phyloP scores from a whole-genome alignment of 2,329 filamentous ascomycete genomes.

The Aspergillus latus region DNA sequence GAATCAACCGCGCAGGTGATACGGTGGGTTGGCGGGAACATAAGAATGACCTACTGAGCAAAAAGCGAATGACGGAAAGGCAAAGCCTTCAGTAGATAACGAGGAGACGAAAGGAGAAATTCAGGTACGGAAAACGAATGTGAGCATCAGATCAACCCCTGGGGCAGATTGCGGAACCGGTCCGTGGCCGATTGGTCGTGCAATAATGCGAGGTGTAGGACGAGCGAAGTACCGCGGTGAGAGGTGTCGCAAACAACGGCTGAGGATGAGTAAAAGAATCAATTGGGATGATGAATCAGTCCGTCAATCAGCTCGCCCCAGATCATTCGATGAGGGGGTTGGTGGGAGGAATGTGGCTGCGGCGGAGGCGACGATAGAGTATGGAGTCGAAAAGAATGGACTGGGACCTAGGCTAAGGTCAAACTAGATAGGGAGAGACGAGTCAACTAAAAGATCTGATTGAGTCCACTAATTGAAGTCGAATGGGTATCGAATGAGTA shows the following conservation, averaged over 20 bases:
- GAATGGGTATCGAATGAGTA: neutral
- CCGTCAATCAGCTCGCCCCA: slow-evolving; percentile 6
- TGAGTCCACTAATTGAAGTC: neutral
- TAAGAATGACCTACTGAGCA: slow-evolving; percentile 10
- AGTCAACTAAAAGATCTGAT: neutral
- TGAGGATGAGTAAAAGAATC: slow-evolving; percentile 3
- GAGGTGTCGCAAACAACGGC: slow-evolving; percentile 10
- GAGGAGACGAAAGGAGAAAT: slow-evolving; percentile 1
- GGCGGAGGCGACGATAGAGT: slow-evolving; percentile 8
- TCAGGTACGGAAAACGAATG: slow-evolving; percentile 3
- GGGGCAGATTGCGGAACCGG: slow-evolving; percentile 1
- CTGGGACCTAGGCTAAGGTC: neutral
- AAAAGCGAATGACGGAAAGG: neutral
- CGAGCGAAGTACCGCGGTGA: slow-evolving; percentile 8
- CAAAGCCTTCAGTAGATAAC: neutral
- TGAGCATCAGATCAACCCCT: slow-evolving; percentile 14
- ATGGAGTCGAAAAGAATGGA: slow-evolving; percentile 10
- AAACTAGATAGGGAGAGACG: slow-evolving; percentile 8
- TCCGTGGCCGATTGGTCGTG: slow-evolving; percentile 14
- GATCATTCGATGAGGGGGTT: slow-evolving; percentile 12
- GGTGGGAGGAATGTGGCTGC: slow-evolving; percentile 24
- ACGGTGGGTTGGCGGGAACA: neutral
- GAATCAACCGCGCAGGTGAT: slow-evolving; percentile 11
- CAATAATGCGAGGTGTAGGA: slow-evolving; percentile 16
- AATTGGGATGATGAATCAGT: neutral